Conservation (phyloP, 2,329 filamentous ascomycete species). For the Hypoxylon sp. region DNA sequence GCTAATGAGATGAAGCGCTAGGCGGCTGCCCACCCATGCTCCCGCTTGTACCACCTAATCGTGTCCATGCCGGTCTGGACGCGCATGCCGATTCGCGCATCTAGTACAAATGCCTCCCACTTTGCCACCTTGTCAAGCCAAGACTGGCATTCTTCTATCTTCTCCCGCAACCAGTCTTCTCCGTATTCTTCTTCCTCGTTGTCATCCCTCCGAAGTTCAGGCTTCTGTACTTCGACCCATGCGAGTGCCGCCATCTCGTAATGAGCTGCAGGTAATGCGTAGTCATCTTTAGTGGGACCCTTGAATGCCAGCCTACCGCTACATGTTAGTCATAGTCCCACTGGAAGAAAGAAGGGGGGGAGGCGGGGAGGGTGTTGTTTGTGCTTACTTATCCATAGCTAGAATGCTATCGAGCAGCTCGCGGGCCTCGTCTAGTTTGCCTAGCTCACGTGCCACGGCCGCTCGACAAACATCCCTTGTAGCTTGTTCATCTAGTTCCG, state of each 20-base stretch:
- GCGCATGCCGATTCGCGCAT: constrained; percentile 81
- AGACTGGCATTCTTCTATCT: constrained; percentile 73
- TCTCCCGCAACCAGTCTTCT: constrained; percentile 56
- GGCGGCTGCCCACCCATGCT: constrained; percentile 47
- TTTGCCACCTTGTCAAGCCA: constrained; percentile 77
- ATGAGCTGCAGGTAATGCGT: constrained; percentile 79
- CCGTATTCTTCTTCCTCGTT: constrained; percentile 44
- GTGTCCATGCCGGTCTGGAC: constrained; percentile 79
- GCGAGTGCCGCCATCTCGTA: constrained; percentile 89
- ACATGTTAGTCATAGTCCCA: constrained; percentile 34
- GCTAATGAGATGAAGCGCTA: constrained; percentile 21
- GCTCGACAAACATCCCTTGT: constrained; percentile 77
- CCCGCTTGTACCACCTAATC: constrained; percentile 65
- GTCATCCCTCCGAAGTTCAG: constrained; percentile 51
- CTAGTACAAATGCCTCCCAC: constrained; percentile 81
- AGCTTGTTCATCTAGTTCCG: constrained; percentile 72
- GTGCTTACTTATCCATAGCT: constrained; percentile 71
- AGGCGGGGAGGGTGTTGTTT: background rate
- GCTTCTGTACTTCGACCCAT: constrained; percentile 77
- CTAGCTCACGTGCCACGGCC: constrained; percentile 75
- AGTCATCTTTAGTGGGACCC: constrained; percentile 76
- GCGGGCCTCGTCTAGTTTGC: constrained; percentile 75
- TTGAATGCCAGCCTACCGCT: constrained; percentile 66
- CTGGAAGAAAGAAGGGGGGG: too few relatives aligned
- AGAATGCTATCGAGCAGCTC: constrained; percentile 76